These are phyloP conservation scores for Lignosus rhinocerotis DNA, from an alignment of 1,284 basidiomycete genomes.

Conservation along the genomic window DNA sequence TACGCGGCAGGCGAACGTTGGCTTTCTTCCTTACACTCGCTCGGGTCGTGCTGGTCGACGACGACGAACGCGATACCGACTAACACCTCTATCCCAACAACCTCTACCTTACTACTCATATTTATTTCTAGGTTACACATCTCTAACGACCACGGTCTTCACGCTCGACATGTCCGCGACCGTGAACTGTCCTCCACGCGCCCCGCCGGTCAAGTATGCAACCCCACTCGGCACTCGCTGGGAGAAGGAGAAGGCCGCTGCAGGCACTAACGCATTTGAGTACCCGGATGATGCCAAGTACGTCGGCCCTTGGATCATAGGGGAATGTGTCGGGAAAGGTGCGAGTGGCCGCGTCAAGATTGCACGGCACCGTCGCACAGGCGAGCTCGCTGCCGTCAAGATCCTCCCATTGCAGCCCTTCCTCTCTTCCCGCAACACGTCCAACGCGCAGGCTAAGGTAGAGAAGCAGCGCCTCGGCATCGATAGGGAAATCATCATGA, in stretches of 20 bases:
- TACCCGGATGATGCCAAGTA: slow-evolving; percentile 72
- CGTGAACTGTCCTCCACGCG: slow-evolving; percentile 56
- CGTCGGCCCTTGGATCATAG: slow-evolving; percentile 85
- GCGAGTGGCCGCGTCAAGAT: slow-evolving; percentile 95
- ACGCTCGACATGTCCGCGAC: slow-evolving; percentile 15
- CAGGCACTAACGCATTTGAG: slow-evolving; percentile 67
- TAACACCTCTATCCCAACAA: slow-evolving; percentile 5
- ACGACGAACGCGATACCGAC: slow-evolving; percentile 9
- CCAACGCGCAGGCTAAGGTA: slow-evolving; percentile 74
- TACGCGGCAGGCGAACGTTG: slow-evolving; percentile 1
- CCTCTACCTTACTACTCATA: slow-evolving; percentile 2
- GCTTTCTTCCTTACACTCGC: slow-evolving; percentile 13
- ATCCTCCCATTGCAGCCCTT: slow-evolving; percentile 91
- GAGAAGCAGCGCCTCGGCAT: slow-evolving; percentile 93
- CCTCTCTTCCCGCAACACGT: slow-evolving; percentile 74
- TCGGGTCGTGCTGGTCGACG: slow-evolving; percentile 23
- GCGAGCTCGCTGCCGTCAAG: slow-evolving; percentile 96
- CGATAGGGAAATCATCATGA: slow-evolving; percentile 98
- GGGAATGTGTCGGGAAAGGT: slow-evolving; percentile 94
- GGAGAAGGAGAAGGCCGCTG: slow-evolving; percentile 80
- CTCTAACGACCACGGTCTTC: slow-evolving; percentile 3
- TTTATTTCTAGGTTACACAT: slow-evolving; percentile 3
- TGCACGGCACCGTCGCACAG: slow-evolving; percentile 85
- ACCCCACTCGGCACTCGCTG: slow-evolving; percentile 76
- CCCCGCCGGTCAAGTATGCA: slow-evolving; percentile 66